Percentiles rank a stretch among this genome's conserved stretches.
Evolutionary conservation across 2,329 filamentous ascomycete species (phyloP).

Genomic region (Cladosporium sp.): DNA sequence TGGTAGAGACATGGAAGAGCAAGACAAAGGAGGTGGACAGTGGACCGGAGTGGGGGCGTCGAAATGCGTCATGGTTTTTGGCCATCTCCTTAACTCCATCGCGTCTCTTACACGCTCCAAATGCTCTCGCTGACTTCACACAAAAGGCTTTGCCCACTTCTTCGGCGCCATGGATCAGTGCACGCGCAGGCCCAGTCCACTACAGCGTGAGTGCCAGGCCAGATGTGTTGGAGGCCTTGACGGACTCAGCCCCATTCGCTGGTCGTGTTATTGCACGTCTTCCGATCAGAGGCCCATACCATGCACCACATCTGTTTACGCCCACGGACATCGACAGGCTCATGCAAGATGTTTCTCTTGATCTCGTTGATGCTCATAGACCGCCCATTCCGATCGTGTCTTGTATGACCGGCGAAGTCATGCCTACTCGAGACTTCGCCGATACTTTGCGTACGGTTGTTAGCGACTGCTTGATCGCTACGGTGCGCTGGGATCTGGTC

Average conservation of each 20-base stretch:
- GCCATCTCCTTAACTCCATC: too few species aligned
- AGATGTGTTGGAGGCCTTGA: background rate
- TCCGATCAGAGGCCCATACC: background rate
- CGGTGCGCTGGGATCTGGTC: background rate
- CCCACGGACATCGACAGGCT: background rate
- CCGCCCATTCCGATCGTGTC: background rate
- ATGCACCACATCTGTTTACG: background rate
- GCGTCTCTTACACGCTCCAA: too few species aligned
- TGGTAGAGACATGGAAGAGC: too few species aligned
- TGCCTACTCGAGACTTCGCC: background rate
- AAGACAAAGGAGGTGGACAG: too few species aligned
- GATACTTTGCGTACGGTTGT: background rate
- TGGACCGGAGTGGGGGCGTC: too few species aligned
- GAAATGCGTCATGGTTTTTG: too few species aligned
- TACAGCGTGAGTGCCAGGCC: background rate
- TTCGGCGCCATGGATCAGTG: background rate
- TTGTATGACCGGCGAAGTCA: background rate
- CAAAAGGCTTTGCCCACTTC: background rate
- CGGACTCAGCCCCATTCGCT: background rate
- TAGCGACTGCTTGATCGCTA: background rate
- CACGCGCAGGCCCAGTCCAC: background rate
- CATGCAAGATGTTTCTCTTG: background rate
- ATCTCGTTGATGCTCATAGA: too few species aligned
- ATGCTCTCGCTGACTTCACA: too few species aligned
- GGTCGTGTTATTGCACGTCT: background rate